Base-by-base conservation (phyloP, 2,329 filamentous ascomycete species). In the Diatrype stigma region DNA sequence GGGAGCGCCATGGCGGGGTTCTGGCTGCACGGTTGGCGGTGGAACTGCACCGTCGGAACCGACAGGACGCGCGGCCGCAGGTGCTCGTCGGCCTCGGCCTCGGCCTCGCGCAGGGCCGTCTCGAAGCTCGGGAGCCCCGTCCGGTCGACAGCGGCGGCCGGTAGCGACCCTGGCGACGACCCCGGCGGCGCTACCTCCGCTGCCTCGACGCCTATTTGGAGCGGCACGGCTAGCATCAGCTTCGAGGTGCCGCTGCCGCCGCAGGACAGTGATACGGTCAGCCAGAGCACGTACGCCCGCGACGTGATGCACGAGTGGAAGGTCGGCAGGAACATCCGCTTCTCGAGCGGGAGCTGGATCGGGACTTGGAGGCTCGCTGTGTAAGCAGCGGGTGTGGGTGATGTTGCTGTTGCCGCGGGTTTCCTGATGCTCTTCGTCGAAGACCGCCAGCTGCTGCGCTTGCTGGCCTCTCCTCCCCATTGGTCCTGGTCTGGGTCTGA, bases 251-350 rank as follows among this genome's bases (percentile, higher is more conserved):
- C 74, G 50, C 69, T 65, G 7, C 74, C 67, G 16, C 70, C 73
- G 2, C 71, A 67, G 6, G 58, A 53, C 10, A 73, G 47, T 6
- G 67, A 70, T 6, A 83, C 60, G 14, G 68, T 66, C 40, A 78
- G 58, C 56, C 75, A 73, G 28, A 83, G 61, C 4, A 75, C 71
- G 63, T 84, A 84, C n/a, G 74, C 73, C 23, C 80, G 75, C 7
- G 77, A 78, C 35, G 73, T 68, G 62, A 83, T 75, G 68, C 80
- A 84, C 8, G 76, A 78, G 67, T 82, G 78, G 60, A 83, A 84
- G 5, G 77, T 78, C 0, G 80, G 80, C 21, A 82, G 55, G 56
- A 82, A 79, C 8, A 74, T 69, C 62, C 75, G 79, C 60, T 72
- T 75, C 26, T 66, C 62, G 8, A 67, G 63, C 3, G 79, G 77